Percentiles rank a stretch among this genome's conserved stretches.
Conservation (phyloP, 257 asterid species). For the Mitragyna speciosa region DNA sequence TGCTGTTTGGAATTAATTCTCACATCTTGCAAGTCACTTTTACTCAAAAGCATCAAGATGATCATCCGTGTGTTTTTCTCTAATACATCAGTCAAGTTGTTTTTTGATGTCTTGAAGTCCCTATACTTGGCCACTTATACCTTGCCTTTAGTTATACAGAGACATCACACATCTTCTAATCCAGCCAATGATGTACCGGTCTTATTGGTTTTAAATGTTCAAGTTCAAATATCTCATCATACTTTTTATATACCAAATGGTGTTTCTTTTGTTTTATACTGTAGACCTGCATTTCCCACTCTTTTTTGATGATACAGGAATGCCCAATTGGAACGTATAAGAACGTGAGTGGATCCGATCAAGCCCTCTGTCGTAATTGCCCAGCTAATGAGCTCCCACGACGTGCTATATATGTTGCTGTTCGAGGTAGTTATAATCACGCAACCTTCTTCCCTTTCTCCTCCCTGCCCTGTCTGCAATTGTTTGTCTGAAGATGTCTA, state of each 20-base stretch:
- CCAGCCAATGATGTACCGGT: neutral
- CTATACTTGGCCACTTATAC: neutral
- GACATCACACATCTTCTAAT: neutral
- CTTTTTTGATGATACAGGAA: slow-evolving; percentile 55
- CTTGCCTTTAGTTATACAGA: neutral
- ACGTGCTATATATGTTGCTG: slow-evolving; percentile 60
- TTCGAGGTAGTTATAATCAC: slow-evolving; percentile 55
- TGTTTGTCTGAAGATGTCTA: slow-evolving; percentile 6
- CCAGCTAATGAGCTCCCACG: slow-evolving; percentile 69
- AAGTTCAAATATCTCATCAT: neutral
- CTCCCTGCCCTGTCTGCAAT: neutral
- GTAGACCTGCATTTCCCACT: slow-evolving; percentile 7
- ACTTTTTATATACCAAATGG: neutral
- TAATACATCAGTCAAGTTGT: neutral
- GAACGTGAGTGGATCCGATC: slow-evolving; percentile 69
- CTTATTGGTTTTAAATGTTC: neutral
- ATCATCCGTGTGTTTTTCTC: neutral
- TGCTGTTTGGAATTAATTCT: neutral
- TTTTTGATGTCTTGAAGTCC: neutral
- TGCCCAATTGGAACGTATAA: slow-evolving; percentile 90
- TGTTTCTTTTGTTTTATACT: neutral
- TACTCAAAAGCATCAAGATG: neutral
- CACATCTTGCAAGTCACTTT: neutral
- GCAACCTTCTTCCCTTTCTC: neutral
- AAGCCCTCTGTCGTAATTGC: slow-evolving; percentile 61